Base-by-base conservation (phyloP, 192 early-diverging fungal species). In the Coemansia pectinata region DNA sequence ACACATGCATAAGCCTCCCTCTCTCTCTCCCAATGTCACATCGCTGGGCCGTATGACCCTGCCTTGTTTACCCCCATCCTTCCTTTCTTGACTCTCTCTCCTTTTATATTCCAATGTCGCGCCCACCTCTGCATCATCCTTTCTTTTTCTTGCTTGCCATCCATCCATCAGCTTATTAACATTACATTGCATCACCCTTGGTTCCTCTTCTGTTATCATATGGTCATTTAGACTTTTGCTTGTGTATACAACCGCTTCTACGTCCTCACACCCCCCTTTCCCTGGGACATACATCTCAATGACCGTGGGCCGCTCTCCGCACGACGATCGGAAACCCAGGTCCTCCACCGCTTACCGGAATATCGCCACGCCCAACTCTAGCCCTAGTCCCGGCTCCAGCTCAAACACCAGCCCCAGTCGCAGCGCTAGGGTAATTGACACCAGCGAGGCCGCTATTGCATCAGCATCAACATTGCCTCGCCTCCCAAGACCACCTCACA, bases 101-200 rank as follows among this genome's bases (percentile, higher is more conserved):
- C 31, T 36, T 36, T 59, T 59, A 36, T 59, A 59, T 34, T 27
- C 57, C 25, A 15, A 29, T 29, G 23, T 53, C 12, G 4, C 57
- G 34, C 14, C 6, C 33, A 15, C 29, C 5, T 36, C 33, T 31
- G 57, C 57, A 19, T 33, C 11, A 14, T 25, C 31, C 12, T 19
- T 36, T 34, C 8, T 19, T 10, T 36, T 25, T 34, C 52, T 59
- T 57, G 10, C 53, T 27, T 57, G 14, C 11, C 25, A n/a, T 55
- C 27, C 12, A 27, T 11, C 14, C 23, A 15, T 9, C 52, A 14
- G 8, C 48, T 57, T 31, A 34, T 31, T 36, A 59, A 59, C 33
- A 59, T 59, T 59, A 59, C 33, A 59, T 59, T 59, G 57, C 57
- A 59, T 59, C 57, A 19, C 14, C 33, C 7, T 36, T 29, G 27